Conservation (phyloP, 2,329 filamentous ascomycete genomes). For the Pseudogymnoascus sp. region DNA sequence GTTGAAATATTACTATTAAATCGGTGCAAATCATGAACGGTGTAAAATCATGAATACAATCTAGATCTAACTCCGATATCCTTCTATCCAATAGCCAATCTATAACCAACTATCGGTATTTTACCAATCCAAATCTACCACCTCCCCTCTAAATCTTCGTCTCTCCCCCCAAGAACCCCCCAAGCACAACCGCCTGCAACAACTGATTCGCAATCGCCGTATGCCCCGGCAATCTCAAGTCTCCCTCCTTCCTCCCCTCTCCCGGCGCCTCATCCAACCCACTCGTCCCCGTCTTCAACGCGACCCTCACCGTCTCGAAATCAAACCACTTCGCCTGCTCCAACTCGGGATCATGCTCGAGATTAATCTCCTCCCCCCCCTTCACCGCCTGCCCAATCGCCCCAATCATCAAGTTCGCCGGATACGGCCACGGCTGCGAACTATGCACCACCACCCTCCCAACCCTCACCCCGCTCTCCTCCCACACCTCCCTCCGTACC, state of each 20-base stretch:
- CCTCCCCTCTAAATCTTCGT: slow-evolving; percentile 22
- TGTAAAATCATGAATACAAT: not conserved
- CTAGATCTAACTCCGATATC: not conserved
- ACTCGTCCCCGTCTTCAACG: slow-evolving; percentile 60
- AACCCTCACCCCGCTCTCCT: slow-evolving; percentile 71
- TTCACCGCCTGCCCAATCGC: slow-evolving; percentile 82
- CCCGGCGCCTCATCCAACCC: slow-evolving; percentile 58
- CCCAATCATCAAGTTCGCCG: slow-evolving; percentile 76
- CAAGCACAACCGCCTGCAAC: slow-evolving; percentile 65
- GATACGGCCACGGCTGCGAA: slow-evolving; percentile 83
- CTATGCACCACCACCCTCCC: slow-evolving; percentile 76
- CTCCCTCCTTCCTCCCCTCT: slow-evolving; percentile 66
- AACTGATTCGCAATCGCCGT: slow-evolving; percentile 92
- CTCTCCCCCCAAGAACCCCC: slow-evolving; percentile 54
- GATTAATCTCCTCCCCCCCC: slow-evolving; percentile 68
- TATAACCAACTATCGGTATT: not conserved
- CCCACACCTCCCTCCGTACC: slow-evolving; percentile 77
- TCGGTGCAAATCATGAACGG: not conserved
- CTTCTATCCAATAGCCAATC: not conserved
- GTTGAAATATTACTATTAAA: not conserved
- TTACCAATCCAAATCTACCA: not conserved
- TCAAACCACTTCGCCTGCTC: slow-evolving; percentile 85
- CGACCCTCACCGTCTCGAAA: slow-evolving; percentile 72
- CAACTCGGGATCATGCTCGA: slow-evolving; percentile 86
- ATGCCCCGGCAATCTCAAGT: slow-evolving; percentile 69